phyloP scores from a whole-genome alignment of 345 rosid species.

The Salix udensis region DNA sequence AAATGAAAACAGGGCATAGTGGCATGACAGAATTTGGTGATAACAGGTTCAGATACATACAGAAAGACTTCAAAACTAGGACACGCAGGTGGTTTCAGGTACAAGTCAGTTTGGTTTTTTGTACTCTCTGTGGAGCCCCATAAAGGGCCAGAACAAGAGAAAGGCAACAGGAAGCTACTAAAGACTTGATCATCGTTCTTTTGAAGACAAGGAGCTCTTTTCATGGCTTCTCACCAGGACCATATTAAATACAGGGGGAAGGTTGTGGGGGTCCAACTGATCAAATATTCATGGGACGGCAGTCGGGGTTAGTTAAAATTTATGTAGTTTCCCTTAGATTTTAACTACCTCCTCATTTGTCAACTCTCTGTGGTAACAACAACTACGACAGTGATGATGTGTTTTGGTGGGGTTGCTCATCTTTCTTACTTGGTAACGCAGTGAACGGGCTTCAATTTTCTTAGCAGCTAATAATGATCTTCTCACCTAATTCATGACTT shows the following conservation, averaged over 20 bases:
- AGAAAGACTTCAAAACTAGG: constrained; percentile 22
- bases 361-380: constrained; percentile 9
- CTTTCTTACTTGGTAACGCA: neutral
- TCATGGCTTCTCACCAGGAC: constrained; percentile 14
- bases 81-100: constrained; percentile 26
- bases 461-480: constrained; percentile 6
- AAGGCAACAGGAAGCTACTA: constrained; percentile 4
- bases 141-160: constrained; percentile 16
- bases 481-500: constrained; percentile 21
- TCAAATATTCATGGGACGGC: too few relatives aligned
- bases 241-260: constrained; percentile 8
- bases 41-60: constrained; percentile 5
- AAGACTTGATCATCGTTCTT: constrained; percentile 1
- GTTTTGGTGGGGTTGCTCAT: constrained; percentile 9
- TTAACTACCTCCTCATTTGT: constrained; percentile 20
- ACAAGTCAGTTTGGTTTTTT: constrained; percentile 12
- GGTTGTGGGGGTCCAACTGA: constrained; percentile 11
- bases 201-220: constrained; percentile 1
- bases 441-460: neutral
- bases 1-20: constrained; percentile 33
- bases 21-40: constrained; percentile 9
- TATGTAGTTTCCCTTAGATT: neutral
- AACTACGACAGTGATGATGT: neutral
- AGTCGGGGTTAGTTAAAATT: neutral
- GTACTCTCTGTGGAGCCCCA: constrained; percentile 22